Percentiles rank a stretch among this genome's conserved stretches.
These are phyloP conservation scores for Arthrinium phaeospermum DNA, from an alignment of 2,329 filamentous ascomycete species.

Conservation along the genomic window DNA sequence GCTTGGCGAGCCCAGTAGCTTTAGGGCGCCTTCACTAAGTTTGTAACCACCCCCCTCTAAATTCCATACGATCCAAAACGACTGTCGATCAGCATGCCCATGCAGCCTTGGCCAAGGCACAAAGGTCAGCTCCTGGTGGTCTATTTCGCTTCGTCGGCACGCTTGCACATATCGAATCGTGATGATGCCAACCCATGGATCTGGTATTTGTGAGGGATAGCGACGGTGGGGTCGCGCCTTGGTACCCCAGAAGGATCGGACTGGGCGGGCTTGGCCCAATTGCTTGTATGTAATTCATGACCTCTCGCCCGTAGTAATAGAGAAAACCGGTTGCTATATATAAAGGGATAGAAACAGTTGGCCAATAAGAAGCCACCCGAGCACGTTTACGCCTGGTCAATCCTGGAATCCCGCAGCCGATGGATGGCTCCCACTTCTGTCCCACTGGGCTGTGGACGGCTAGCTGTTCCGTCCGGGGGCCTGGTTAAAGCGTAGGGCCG, in stretches of 20 bases:
- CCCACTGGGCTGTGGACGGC: background rate
- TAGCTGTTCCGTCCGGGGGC: conserved; percentile 9
- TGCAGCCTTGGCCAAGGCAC: background rate
- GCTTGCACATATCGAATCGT: background rate
- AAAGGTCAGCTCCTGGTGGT: background rate
- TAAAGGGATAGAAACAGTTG: background rate
- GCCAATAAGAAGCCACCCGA: background rate
- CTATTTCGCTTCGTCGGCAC: conserved; percentile 7
- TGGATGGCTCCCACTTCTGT: conserved; percentile 14
- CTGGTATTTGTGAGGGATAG: background rate
- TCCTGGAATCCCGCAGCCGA: background rate
- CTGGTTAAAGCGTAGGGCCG: background rate
- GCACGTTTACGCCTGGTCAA: background rate
- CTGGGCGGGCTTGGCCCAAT: background rate
- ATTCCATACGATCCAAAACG: background rate
- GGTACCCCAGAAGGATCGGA: conserved; percentile 2
- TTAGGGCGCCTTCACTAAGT: too few species aligned
- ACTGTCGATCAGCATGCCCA: background rate
- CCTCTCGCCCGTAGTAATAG: background rate
- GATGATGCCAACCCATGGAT: background rate
- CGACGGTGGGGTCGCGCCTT: background rate
- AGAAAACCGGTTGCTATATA: conserved; percentile 2
- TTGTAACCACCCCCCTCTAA: too few species aligned
- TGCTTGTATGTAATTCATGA: background rate
- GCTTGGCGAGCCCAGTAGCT: background rate